Base-by-base conservation (phyloP, 2,329 filamentous ascomycete genomes). In the Karstenula rhodostoma region DNA sequence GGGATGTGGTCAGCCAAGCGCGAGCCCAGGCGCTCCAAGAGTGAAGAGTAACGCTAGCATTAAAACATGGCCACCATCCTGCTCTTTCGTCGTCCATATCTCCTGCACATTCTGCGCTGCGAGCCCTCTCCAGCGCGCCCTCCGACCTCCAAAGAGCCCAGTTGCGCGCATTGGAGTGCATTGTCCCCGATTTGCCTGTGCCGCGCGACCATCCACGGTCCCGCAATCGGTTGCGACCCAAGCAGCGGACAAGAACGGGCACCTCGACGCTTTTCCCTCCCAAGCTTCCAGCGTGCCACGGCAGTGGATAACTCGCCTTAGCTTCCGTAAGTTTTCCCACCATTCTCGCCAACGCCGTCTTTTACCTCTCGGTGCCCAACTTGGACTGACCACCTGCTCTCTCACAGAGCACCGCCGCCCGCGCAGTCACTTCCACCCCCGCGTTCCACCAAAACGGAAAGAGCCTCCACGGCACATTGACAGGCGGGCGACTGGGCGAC, bases 401-500 rank as follows among this genome's bases (percentile, higher is more conserved):
- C 19, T n/a, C 53, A 40, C 13, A n/a, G 15, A 37, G 43, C 25
- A 25, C 25, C 35, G 43, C 53, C 12, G 29, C 44, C 44, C 54
- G 46, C 46, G n/a, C 43, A n/a, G 55, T 59, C 57, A 50, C 7
- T 9, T 19, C 43, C 22, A 33, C 46, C 44, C 13, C 46, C 27
- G 9, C 33, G 6, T 43, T 17, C 43, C 25, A 32, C 47, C 13
- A 5, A 22, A 52, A 37, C 40, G 17, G 42, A 40, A 63, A 57
- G 60, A 66, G 52, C 60, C 66, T 65, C 58, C 58, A 64, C 49
- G 67, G 66, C 70, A 65, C 56, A 49, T 59, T 60, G 2, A 61
- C 29, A 15, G 76, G 74, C 73, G 80, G 80, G 80, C 81, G 81
- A 82, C 80, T 83, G 82, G 80, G 80, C 81, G 81, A 79, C 70